Evolutionary conservation across 2,329 filamentous ascomycete genomes (phyloP), one percentile per base, ranked within the genome.

Genomic region (Colletotrichum destructivum): DNA sequence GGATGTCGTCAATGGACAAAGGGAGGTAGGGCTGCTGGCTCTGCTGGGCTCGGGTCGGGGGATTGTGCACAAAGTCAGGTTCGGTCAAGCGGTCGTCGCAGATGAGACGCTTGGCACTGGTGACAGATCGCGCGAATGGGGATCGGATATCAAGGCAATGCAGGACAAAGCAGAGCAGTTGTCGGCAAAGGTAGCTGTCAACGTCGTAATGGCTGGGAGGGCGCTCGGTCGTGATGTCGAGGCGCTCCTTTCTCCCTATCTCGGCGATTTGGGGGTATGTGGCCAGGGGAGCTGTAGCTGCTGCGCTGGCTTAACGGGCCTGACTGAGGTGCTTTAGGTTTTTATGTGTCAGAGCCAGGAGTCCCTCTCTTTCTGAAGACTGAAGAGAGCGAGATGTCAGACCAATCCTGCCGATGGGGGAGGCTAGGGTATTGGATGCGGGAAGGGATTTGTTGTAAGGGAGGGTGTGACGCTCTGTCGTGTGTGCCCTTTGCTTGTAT

Each of bases 401-500:
- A 56, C 40, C 69, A 71, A 56, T 71, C 59, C 59, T 54, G 65
- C 65, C 51, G 65, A 71, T 60, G 65, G 31, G 26, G 52, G 35
- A 38, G 40, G 26, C 57, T 40, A 63, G 60, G 35, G 26, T 60
- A 46, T 23, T 69, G 59, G 47, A 44, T 47, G 21, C 52, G 55
- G 40, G 42, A 67, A 31, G 26, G 15, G 18, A 42, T 23, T 12
- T 63, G 59, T 42, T 52, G 59, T 35, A 69, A 42, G 64, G 52
- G 54, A 16, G 38, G 62, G 62, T 70, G 16, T 71, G 46, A 47
- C 52, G 59, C 65, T 61, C 54, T 61, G 35, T 60, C 54, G 63
- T 65, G 69, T 71, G 59, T 71, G 64, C 69, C 69, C 64, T 71
- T 69, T 52, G 69, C 65, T 71, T 40, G 52, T 63, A 63, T 63